phyloP scores from a whole-genome alignment of 202 grass and related monocot genomes.

The Schoenoplectus triqueter region DNA sequence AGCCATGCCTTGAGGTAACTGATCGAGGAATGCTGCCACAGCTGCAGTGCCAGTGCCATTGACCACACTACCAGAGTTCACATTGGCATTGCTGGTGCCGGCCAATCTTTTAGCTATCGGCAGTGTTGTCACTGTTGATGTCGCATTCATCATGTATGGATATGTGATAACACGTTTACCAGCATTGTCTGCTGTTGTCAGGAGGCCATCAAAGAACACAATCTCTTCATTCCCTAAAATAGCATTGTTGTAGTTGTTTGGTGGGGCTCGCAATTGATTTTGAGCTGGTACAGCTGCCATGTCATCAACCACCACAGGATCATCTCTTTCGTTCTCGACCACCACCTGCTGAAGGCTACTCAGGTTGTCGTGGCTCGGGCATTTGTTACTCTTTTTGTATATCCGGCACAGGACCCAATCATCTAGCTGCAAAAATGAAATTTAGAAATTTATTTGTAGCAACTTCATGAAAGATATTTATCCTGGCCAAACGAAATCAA shows the following conservation, averaged over 20 bases:
- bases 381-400: conserved; percentile 90
- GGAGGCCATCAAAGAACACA: conserved; percentile 67
- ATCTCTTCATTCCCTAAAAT: conserved; percentile 63
- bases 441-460: neutral
- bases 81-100: conserved; percentile 34
- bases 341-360: conserved; percentile 28
- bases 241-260: conserved; percentile 46
- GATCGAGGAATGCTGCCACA: conserved; percentile 53
- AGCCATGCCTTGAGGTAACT: conserved; percentile 47
- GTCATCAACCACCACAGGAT: conserved; percentile 46
- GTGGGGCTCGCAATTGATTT: conserved; percentile 28
- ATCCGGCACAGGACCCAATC: conserved; percentile 97
- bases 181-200: conserved; percentile 38
- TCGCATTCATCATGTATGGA: conserved; percentile 57
- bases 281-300: conserved; percentile 26
- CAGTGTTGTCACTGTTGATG: conserved; percentile 34
- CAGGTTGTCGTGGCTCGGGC: conserved; percentile 18
- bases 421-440: conserved; percentile 59
- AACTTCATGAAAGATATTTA: neutral
- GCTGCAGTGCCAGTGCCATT: conserved; percentile 33
- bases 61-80: conserved; percentile 11
- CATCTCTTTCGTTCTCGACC: conserved; percentile 54
- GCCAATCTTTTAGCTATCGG: conserved; percentile 48
- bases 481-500: no score
- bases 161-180: conserved; percentile 30